These are phyloP conservation scores for Apiospora rasikravindrae DNA, from an alignment of 2,329 filamentous ascomycete genomes.

Conservation along the genomic window DNA sequence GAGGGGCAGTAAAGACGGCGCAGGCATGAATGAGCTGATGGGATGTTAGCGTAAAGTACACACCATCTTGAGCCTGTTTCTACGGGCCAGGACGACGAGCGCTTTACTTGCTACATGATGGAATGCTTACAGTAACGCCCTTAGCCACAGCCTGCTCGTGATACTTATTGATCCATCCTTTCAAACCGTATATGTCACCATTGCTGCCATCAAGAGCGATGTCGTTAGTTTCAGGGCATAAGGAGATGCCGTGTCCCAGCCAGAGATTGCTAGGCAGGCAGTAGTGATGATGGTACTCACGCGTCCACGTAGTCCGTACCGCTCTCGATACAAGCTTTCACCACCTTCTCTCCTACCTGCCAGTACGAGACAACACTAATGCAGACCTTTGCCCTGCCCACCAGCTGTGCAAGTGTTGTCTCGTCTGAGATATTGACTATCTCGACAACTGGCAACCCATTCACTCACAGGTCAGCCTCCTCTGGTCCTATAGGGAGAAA, in stretches of 20 bases:
- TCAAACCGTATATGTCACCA: constrained; percentile 13
- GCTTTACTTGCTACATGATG: not conserved
- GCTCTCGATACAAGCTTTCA: constrained; percentile 31
- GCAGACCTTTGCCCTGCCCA: constrained; percentile 29
- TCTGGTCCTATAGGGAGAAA: not conserved
- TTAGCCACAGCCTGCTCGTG: constrained; percentile 26
- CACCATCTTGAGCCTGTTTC: not conserved
- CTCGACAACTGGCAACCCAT: not conserved
- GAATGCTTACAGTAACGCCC: constrained; percentile 28
- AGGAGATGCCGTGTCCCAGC: not conserved
- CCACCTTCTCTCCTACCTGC: constrained; percentile 27
- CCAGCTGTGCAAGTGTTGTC: not conserved
- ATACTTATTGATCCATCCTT: constrained; percentile 19
- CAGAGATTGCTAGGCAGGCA: not conserved
- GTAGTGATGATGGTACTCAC: constrained; percentile 23
- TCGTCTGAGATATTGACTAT: not conserved
- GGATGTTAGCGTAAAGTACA: constrained; percentile 8
- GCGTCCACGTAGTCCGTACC: constrained; percentile 32
- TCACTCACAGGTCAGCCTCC: not conserved
- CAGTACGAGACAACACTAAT: constrained; percentile 32
- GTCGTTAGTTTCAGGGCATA: not conserved
- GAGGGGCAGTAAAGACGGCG: constrained; percentile 25
- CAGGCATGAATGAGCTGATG: constrained; percentile 30
- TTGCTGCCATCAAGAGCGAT: not conserved
- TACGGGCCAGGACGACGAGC: not conserved